These are phyloP conservation scores for Fusarium beomiforme DNA, from an alignment of 2,329 filamentous ascomycete genomes.

Conservation along the genomic window DNA sequence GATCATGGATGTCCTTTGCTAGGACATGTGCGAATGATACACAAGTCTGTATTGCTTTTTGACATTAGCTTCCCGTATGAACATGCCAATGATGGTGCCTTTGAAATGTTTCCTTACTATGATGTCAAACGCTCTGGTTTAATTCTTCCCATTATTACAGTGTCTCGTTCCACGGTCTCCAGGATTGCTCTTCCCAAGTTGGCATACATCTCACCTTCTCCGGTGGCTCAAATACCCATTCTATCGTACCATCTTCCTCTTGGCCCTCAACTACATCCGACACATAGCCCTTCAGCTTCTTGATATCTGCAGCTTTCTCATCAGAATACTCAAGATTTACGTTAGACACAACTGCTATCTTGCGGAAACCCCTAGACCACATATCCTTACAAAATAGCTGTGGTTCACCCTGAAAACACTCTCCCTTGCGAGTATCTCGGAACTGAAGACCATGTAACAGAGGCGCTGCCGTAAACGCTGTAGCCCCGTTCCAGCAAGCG, in stretches of 20 bases:
- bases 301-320: constrained; percentile 56
- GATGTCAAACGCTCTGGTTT: background rate
- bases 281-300: constrained; percentile 61
- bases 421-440: constrained; percentile 49
- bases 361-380: constrained; percentile 60
- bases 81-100: too few relatives aligned
- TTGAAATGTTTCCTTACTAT: background rate
- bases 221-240: constrained; percentile 57
- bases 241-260: constrained; percentile 47
- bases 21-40: background rate
- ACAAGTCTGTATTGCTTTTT: background rate
- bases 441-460: constrained; percentile 57
- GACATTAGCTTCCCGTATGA: too few relatives aligned
- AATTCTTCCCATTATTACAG: background rate
- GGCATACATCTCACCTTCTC: constrained; percentile 60
- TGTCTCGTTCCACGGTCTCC: constrained; percentile 51
- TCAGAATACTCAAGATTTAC: constrained; percentile 66
- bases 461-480: constrained; percentile 60
- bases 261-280: constrained; percentile 47
- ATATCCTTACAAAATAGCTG: constrained; percentile 67
- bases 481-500: constrained; percentile 69
- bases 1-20: background rate
- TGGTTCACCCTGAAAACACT: constrained; percentile 66
- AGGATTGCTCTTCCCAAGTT: constrained; percentile 52
- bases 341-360: constrained; percentile 65